Base-by-base conservation (phyloP, 345 rosid genomes). In the Conringia planisiliqua region DNA sequence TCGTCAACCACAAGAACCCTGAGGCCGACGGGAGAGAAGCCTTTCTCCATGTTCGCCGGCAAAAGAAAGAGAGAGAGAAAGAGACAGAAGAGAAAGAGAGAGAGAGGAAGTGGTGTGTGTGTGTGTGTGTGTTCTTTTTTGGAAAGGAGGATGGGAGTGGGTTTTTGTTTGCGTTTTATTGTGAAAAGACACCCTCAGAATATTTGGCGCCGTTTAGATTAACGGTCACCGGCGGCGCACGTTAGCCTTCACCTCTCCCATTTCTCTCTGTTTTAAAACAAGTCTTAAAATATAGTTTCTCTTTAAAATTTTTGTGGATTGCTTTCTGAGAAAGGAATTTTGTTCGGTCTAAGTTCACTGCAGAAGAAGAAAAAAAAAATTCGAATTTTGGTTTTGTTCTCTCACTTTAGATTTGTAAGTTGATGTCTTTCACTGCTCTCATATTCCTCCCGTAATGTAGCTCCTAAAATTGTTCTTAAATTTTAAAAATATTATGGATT, bases 1-100 rank as follows among this genome's bases (percentile, higher is more conserved):
- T 95, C 99, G 48, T 95, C 97, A 14, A 95, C 99, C 1, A 95
- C 97, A 16, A 95, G 99, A 73, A 95, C 99, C 13, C 99, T 87
- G 36, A 95, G 90, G 50, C 96, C 97, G 63, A 86, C 87, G 20
- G 99, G 97, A 67, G 89, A 82, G 87, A 88, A 89, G 68, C 95
- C 87, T 83, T 82, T 79, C 70, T 90, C 92, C 89, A 81, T 76
- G 73, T 32, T 64, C 68, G 46, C 55, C 48, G 62, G 74, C 20
- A 16, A 78, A 33, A 75, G 62, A 68, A 32, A 61, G 39, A 32
- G 55, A 60, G 17, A 68, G 33, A 62, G 33, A 30, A 30, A 30
- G 33, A 30, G 33, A 30, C 33, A 4, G 33, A 20, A n/a, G 38
- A 10, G 39, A 29, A 38, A 51, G 26, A 62, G 14, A 57, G 44